Conservation (phyloP, 345 rosid genomes). For the Linum tenue region DNA sequence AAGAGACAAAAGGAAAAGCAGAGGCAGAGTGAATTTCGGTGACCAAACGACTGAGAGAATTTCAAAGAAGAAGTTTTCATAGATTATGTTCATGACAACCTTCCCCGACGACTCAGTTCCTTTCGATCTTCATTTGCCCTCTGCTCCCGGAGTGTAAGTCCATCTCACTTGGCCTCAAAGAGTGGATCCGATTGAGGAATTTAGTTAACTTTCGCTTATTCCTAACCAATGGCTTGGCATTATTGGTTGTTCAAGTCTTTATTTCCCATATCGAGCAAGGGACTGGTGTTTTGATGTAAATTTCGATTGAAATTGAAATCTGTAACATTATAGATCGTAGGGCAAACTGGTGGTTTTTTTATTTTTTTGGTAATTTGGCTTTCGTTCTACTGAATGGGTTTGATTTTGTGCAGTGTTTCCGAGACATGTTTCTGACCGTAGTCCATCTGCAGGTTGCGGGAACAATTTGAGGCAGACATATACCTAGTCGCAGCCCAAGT, state of each 20-base stretch:
- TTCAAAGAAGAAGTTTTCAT: slow-evolving; percentile 23
- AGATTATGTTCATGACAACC: slow-evolving; percentile 23
- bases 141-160: slow-evolving; percentile 23
- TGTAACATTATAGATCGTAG: background rate
- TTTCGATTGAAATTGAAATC: too few relatives aligned
- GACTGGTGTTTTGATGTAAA: background rate
- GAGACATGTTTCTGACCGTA: slow-evolving; percentile 16
- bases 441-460: slow-evolving; percentile 4
- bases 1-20: background rate
- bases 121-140: slow-evolving; percentile 23
- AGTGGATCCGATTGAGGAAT: background rate
- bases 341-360: background rate
- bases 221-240: too few relatives aligned
- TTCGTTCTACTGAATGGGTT: background rate
- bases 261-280: background rate
- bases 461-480: slow-evolving; percentile 14
- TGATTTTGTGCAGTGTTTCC: slow-evolving; percentile 5
- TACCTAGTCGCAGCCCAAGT: slow-evolving; percentile 20
- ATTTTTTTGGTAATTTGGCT: too few relatives aligned
- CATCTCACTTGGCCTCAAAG: background rate
- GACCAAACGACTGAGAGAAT: slow-evolving; percentile 1
- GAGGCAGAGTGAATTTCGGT: background rate
- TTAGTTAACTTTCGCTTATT: too few relatives aligned
- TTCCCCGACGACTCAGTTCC: slow-evolving; percentile 27
- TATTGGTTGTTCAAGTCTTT: background rate